A percentile compares a stretch with the other conserved stretches of the same genome.
Evolutionary conservation across 305 asterid genomes (phyloP).

Genomic region (Andrographis paniculata): DNA sequence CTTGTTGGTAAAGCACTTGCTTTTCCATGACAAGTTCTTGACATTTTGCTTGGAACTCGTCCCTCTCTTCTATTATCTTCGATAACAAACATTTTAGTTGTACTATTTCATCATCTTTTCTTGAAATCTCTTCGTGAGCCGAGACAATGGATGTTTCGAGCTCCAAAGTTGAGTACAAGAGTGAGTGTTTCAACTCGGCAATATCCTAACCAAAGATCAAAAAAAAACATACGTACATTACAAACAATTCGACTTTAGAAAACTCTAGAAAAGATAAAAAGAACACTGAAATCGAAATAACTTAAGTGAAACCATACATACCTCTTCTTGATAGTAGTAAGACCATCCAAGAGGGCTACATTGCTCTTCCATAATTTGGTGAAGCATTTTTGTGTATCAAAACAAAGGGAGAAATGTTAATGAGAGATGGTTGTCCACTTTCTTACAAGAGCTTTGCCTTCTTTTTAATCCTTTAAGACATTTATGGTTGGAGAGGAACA

Average conservation of each 20-base stretch:
- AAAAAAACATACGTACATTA: neutral
- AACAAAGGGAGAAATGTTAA: conserved; percentile 42
- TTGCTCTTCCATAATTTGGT: conserved; percentile 62
- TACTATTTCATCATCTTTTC: conserved; percentile 73
- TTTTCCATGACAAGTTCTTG: conserved; percentile 41
- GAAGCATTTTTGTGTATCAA: conserved; percentile 19
- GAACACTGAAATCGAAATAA: neutral
- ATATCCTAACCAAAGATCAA: conserved; percentile 36
- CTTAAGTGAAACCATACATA: conserved; percentile 54
- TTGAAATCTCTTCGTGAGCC: conserved; percentile 65
- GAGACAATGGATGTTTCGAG: conserved; percentile 59
- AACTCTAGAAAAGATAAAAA: neutral
- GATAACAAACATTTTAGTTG: conserved; percentile 51
- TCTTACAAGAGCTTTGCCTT: conserved; percentile 31
- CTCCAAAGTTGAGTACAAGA: conserved; percentile 71
- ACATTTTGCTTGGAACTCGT: conserved; percentile 50
- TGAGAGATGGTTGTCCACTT: conserved; percentile 32
- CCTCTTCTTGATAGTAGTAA: conserved; percentile 80
- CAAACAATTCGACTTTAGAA: neutral
- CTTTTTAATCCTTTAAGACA: conserved; percentile 30
- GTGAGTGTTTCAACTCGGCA: conserved; percentile 68
- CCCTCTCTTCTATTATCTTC: conserved; percentile 51
- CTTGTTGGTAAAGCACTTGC: conserved; percentile 40
- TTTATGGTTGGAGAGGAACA: conserved; percentile 53
- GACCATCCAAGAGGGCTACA: conserved; percentile 85